These are phyloP conservation scores for Harringtonia lauricola DNA, from an alignment of 2,329 filamentous ascomycete genomes.

Conservation along the genomic window DNA sequence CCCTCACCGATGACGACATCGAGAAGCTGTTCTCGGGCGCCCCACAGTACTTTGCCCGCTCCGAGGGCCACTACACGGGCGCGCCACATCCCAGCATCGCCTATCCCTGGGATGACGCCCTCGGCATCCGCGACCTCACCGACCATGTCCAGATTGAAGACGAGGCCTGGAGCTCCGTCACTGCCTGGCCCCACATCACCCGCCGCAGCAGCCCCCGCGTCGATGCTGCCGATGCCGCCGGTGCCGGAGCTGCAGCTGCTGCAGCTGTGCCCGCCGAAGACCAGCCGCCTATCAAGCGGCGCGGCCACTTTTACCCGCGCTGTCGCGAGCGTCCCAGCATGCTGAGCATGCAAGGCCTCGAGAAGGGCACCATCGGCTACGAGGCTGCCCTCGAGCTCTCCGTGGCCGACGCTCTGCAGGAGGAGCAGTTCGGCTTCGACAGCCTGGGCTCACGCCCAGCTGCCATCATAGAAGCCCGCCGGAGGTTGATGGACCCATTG, in stretches of 20 bases:
- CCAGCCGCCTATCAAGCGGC: conserved; percentile 30
- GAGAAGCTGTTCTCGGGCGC: conserved; percentile 67
- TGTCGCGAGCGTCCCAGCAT: conserved; percentile 57
- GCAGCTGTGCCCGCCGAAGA: conserved; percentile 29
- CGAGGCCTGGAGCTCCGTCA: conserved; percentile 50
- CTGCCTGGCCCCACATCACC: conserved; percentile 52
- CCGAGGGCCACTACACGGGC: conserved; percentile 46
- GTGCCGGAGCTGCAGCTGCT: conserved; percentile 13
- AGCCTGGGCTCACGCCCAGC: conserved; percentile 42
- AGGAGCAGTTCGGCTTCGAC: conserved; percentile 50
- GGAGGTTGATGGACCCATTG: conserved; percentile 40
- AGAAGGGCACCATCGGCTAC: conserved; percentile 61
- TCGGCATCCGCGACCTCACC: conserved; percentile 50
- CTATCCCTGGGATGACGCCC: conserved; percentile 55
- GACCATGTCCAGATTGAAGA: conserved; percentile 55
- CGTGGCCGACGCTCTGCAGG: conserved; percentile 52
- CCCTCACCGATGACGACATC: conserved; percentile 46
- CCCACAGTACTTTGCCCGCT: conserved; percentile 57
- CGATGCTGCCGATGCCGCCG: no score
- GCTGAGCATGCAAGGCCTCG: conserved; percentile 60
- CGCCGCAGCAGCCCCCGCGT: conserved; percentile 19
- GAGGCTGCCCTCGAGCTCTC: conserved; percentile 55
- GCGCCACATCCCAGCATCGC: conserved; percentile 52
- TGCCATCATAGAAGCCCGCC: conserved; percentile 45
- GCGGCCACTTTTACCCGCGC: conserved; percentile 46